Conservation (phyloP, 768 basidiomycete species). For the Mycena floridula region DNA sequence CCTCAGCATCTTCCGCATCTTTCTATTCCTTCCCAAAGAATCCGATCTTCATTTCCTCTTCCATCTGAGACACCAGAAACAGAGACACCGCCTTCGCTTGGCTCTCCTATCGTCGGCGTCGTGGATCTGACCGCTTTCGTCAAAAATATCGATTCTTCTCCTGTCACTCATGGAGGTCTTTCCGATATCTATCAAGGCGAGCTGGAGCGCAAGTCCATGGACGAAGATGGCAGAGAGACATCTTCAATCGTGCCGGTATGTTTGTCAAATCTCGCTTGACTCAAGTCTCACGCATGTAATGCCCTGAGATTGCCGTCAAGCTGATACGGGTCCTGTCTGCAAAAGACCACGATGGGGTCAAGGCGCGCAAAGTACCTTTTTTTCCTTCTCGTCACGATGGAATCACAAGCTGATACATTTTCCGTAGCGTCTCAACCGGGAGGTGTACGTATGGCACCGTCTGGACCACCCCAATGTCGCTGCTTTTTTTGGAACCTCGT, state of each 20-base stretch:
- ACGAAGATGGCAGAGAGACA: slow-evolving; percentile 6
- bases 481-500: slow-evolving; percentile 41
- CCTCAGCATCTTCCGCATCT: not conserved
- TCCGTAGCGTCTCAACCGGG: slow-evolving; percentile 35
- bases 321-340: slow-evolving; percentile 29
- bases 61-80: slow-evolving; percentile 4
- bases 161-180: slow-evolving; percentile 40
- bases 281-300: not conserved
- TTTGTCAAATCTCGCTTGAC: not conserved
- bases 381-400: too few species aligned
- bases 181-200: slow-evolving; percentile 43
- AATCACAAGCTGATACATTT: not conserved
- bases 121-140: slow-evolving; percentile 25
- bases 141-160: slow-evolving; percentile 17
- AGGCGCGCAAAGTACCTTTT: slow-evolving; percentile 25
- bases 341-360: slow-evolving; percentile 26
- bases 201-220: slow-evolving; percentile 16
- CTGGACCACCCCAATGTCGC: slow-evolving; percentile 42
- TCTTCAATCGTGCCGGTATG: slow-evolving; percentile 6
- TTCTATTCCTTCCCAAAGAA: not conserved
- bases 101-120: slow-evolving; percentile 25
- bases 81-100: slow-evolving; percentile 20
- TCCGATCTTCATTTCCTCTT: not conserved
- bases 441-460: slow-evolving; percentile 42
- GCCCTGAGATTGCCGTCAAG: slow-evolving; percentile 40